Conservation (phyloP, 192 early-diverging fungal genomes). For the Coemansia sp. region DNA sequence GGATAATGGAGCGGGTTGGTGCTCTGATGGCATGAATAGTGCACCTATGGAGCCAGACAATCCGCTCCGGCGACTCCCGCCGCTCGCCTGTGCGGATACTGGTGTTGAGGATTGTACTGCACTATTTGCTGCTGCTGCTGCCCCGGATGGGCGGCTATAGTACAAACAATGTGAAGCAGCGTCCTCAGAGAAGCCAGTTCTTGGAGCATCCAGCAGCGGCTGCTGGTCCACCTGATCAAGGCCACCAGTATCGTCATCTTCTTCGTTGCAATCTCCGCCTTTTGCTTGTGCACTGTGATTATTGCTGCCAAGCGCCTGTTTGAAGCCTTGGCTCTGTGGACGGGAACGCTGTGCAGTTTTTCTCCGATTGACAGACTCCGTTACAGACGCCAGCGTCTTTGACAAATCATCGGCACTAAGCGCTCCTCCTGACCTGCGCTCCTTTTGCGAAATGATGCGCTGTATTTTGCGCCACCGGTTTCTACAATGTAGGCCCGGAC, state of each 20-base stretch:
- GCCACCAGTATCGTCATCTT: background rate
- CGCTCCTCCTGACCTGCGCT: conserved; percentile 35
- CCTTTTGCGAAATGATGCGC: conserved; percentile 56
- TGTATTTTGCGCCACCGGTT: conserved; percentile 79
- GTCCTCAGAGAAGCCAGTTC: background rate
- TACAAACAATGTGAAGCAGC: background rate
- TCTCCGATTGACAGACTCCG: conserved; percentile 49
- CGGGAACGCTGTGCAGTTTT: conserved; percentile 52
- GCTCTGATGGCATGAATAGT: conserved; percentile 48
- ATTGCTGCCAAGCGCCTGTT: background rate
- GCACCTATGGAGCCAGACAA: conserved; percentile 33
- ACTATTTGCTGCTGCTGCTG: background rate
- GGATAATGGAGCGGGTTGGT: conserved; percentile 10
- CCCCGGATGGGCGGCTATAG: background rate
- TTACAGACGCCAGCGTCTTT: conserved; percentile 36
- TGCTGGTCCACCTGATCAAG: conserved; percentile 3
- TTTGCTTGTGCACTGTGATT: background rate
- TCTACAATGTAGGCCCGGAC: conserved; percentile 75
- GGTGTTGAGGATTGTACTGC: background rate
- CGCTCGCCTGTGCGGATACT: background rate
- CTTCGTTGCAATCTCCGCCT: background rate
- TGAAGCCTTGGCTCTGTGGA: conserved; percentile 10
- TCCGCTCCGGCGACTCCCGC: background rate
- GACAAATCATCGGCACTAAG: conserved; percentile 25
- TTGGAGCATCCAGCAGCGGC: background rate